phyloP scores from a whole-genome alignment of 2,329 filamentous ascomycete genomes.

The Zymoseptoria passerinii region DNA sequence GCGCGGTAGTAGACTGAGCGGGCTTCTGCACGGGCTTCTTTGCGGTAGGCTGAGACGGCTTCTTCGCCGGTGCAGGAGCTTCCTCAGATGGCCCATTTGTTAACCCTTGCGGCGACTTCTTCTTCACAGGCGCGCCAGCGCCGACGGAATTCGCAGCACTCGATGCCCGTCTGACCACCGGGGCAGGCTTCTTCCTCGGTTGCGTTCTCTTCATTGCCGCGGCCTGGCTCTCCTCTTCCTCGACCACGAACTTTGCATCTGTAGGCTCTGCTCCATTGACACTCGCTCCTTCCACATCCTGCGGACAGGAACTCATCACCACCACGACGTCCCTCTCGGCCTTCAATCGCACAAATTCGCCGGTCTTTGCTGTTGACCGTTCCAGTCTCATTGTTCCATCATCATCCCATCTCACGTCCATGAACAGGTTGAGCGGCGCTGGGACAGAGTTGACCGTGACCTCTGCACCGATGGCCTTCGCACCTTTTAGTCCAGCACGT shows the following conservation, averaged over 20 bases:
- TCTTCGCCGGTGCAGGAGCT: slow-evolving; percentile 7
- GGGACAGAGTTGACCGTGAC: slow-evolving; percentile 42
- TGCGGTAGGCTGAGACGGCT: slow-evolving; percentile 1
- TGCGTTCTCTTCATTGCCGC: slow-evolving; percentile 16
- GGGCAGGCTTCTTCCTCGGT: slow-evolving; percentile 16
- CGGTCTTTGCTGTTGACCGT: slow-evolving; percentile 32
- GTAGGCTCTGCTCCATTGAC: slow-evolving; percentile 36
- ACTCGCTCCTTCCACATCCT: slow-evolving; percentile 32
- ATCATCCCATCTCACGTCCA: slow-evolving; percentile 40
- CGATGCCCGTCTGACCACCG: slow-evolving; percentile 10
- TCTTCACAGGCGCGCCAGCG: slow-evolving; percentile 4
- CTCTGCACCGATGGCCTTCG: slow-evolving; percentile 40
- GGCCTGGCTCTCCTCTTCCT: slow-evolving; percentile 19
- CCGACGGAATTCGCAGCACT: slow-evolving; percentile 5
- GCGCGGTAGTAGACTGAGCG: slow-evolving; percentile 9
- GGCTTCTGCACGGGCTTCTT: slow-evolving; percentile 15
- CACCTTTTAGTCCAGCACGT: slow-evolving; percentile 38
- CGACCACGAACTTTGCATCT: slow-evolving; percentile 38
- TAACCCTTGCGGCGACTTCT: slow-evolving; percentile 7
- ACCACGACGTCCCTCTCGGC: slow-evolving; percentile 40
- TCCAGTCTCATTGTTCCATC: slow-evolving; percentile 37
- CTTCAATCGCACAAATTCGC: slow-evolving; percentile 38
- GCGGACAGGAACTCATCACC: slow-evolving; percentile 41
- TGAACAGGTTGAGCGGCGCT: slow-evolving; percentile 41
- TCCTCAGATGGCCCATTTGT: neutral